Evolutionary conservation across 495 filamentous ascomycete genomes (phyloP).

Genomic region (Baudoinia panamericana): DNA sequence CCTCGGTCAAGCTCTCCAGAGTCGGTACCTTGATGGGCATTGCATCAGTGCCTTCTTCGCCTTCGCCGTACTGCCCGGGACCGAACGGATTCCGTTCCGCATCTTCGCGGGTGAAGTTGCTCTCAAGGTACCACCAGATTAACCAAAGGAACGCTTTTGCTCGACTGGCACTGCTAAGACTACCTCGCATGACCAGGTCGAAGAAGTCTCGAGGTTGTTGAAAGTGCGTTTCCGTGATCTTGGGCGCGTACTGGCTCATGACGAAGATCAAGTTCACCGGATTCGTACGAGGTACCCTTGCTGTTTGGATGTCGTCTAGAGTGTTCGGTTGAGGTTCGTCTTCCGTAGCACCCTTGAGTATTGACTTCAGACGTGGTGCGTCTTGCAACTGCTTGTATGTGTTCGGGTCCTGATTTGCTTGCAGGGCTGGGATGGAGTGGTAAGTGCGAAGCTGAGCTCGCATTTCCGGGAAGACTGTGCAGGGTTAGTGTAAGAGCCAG

Average conservation of each 20-base stretch:
- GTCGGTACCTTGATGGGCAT: conserved; percentile 68
- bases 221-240: conserved; percentile 88
- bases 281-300: conserved; percentile 69
- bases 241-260: conserved; percentile 77
- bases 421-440: conserved; percentile 90
- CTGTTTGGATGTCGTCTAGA: conserved; percentile 63
- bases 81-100: conserved; percentile 85
- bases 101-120: conserved; percentile 73
- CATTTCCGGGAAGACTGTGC: conserved; percentile 94
- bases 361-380: conserved; percentile 89
- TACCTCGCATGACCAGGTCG: conserved; percentile 83
- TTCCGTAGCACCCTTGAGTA: conserved; percentile 91
- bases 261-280: conserved; percentile 96
- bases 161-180: conserved; percentile 67
- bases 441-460: conserved; percentile 95
- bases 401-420: conserved; percentile 87
- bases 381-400: conserved; percentile 98
- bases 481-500: conserved; percentile 3
- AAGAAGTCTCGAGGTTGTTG: conserved; percentile 78
- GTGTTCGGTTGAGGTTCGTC: conserved; percentile 78
- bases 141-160: conserved; percentile 90
- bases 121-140: conserved; percentile 99
- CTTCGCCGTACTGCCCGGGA: conserved; percentile 47
- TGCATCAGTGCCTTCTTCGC: conserved; percentile 42
- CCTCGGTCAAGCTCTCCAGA: conserved; percentile 62